Base-by-base conservation (phyloP, 139 green algal species). In the Coccomyxa sp. region DNA sequence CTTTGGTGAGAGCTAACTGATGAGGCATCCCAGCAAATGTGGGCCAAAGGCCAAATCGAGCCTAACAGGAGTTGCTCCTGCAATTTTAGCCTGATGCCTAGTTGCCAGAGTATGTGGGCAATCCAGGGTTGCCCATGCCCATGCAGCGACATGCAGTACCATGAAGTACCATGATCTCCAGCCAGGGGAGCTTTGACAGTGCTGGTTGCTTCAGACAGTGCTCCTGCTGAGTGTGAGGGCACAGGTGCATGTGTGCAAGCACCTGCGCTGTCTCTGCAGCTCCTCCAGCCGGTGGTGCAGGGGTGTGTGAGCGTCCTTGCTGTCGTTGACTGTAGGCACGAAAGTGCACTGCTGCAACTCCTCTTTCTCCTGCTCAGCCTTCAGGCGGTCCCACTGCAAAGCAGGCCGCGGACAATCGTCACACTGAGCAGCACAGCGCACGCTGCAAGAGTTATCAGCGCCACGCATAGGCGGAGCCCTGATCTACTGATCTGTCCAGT, bases 301-400 rank as follows among this genome's bases (percentile, higher is more conserved):
- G 24, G 83, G 83, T 22, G 41, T 31, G 39, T 70, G 69, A 31
- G 34, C 31, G 41, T 14, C 40, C 40, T 70, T 71, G 41, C 39
- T 77, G 54, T 54, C 75, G 1, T 55, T 69, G 24, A 54, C 54
- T n/a, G 73, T 75, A 0, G 83, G 83, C 9, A 37, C 64, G 50
- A 88, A 88, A 27, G 83, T 88, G 83, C 83, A 88, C 36, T 79
- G 80, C 29, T 70, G 73, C 40, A 86, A 74, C 27, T 78, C 39
- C 8, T 72, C 81, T 22, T 54, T 39, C 55, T 84, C 83, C 39
- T 69, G 41, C 24, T 82, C 76, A 44, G 39, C 0, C 77, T 75
- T 74, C 40, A 81, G 69, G 8, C 78, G 77, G 16, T 79, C 72
- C 44, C 83, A 77, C 79, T 85, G 68, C 72, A 82, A 38, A n/a